Percentiles rank a stretch among this genome's conserved stretches.
phyloP scores from a whole-genome alignment of 83 land plant genomes.

The Larix sibirica region DNA sequence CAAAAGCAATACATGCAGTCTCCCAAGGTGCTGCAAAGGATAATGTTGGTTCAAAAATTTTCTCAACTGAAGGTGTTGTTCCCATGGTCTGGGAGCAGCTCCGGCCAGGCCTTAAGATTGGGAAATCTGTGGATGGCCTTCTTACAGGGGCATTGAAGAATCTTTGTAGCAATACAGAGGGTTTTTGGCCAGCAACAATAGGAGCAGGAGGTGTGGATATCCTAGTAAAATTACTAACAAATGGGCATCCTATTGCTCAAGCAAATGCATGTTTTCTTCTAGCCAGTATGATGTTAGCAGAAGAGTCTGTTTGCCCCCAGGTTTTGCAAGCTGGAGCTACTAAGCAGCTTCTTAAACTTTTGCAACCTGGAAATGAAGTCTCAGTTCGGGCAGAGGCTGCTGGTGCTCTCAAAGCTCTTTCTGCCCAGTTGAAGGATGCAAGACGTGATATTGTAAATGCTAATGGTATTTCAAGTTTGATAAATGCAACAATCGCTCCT shows the following conservation, averaged over 20 bases:
- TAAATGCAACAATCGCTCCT: constrained; percentile 97
- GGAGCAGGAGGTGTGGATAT: constrained; percentile 88
- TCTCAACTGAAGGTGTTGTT: constrained; percentile 97
- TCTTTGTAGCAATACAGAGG: constrained; percentile 83
- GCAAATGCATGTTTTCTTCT: constrained; percentile 92
- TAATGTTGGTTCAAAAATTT: constrained; percentile 96
- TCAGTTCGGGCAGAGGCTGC: constrained; percentile 99
- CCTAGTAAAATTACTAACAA: constrained; percentile 64
- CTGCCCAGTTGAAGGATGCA: constrained; percentile 85
- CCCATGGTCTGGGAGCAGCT: constrained; percentile 92
- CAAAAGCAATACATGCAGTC: constrained; percentile 87
- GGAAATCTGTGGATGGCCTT: constrained; percentile 65
- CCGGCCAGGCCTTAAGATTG: constrained; percentile 55
- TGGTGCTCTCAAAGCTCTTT: constrained; percentile 91
- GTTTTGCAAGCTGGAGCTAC: constrained; percentile 74
- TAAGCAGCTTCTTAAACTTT: constrained; percentile 71
- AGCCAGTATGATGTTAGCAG: constrained; percentile 87
- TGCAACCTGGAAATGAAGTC: constrained; percentile 81
- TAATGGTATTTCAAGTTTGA: constrained; percentile 79
- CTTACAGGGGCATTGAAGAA: constrained; percentile 89
- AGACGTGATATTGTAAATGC: constrained; percentile 65
- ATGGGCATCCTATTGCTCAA: constrained; percentile 67
- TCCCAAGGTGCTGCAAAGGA: constrained; percentile 91
- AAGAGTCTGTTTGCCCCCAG: constrained; percentile 65
- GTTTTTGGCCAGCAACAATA: constrained; percentile 89